Percentiles rank a stretch among this genome's conserved stretches.
These are phyloP conservation scores for Boletus vermiculosoides DNA, from an alignment of 768 basidiomycete species.

Conservation along the genomic window DNA sequence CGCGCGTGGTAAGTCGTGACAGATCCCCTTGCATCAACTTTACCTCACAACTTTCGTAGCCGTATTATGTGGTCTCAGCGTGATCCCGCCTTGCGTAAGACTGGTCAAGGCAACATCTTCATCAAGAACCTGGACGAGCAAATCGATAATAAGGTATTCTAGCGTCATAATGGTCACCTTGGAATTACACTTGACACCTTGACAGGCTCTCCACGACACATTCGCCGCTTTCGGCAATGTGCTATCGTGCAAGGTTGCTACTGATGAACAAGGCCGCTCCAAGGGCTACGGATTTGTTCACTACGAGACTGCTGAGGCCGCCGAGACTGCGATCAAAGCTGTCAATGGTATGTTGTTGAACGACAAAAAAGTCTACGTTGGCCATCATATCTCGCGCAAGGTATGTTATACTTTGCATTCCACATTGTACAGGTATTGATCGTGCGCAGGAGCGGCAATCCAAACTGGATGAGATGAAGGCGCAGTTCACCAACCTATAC, in stretches of 20 bases:
- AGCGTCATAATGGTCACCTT: background rate
- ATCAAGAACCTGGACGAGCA: slow-evolving; percentile 98
- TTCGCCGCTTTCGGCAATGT: slow-evolving; percentile 99
- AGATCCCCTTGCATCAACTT: background rate
- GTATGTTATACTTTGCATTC: slow-evolving; percentile 36
- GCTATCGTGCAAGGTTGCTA: slow-evolving; percentile 98
- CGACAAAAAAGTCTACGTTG: slow-evolving; percentile 99
- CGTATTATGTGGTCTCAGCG: slow-evolving; percentile 99
- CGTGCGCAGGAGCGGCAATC: slow-evolving; percentile 82
- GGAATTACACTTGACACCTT: background rate
- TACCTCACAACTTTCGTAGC: slow-evolving; percentile 39
- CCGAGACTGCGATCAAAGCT: slow-evolving; percentile 93
- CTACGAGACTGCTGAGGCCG: slow-evolving; percentile 96
- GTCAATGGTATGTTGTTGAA: slow-evolving; percentile 99
- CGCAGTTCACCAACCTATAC: slow-evolving; percentile 98
- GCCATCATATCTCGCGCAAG: slow-evolving; percentile 96
- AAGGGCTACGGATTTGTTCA: slow-evolving; percentile 99
- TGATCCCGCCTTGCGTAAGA: slow-evolving; percentile 98
- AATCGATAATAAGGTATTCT: slow-evolving; percentile 90
- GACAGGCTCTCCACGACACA: slow-evolving; percentile 95
- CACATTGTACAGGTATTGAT: background rate
- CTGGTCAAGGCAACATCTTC: slow-evolving; percentile 99
- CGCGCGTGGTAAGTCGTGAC: slow-evolving; percentile 76
- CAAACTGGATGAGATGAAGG: slow-evolving; percentile 96
- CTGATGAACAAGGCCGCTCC: slow-evolving; percentile 91